Conservation (phyloP, 495 filamentous ascomycete species). For the Penicillium cosmopolitanum region DNA sequence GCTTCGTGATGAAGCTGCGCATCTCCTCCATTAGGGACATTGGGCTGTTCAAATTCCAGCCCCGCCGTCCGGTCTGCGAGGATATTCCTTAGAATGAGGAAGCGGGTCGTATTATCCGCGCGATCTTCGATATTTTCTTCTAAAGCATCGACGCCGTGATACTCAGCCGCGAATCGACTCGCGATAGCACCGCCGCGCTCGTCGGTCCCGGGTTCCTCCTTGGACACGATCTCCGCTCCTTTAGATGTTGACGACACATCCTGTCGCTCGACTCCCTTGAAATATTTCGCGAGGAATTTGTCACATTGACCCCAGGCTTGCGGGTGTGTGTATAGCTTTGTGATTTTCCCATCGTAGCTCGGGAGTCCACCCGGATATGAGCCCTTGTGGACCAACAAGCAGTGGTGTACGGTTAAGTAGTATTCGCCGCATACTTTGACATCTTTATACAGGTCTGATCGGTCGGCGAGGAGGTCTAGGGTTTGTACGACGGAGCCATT, state of each 20-base stretch:
- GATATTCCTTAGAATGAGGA: constrained; percentile 71
- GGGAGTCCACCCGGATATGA: constrained; percentile 32
- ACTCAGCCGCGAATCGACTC: constrained; percentile 68
- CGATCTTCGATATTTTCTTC: constrained; percentile 80
- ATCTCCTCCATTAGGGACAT: constrained; percentile 10
- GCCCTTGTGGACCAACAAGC: constrained; percentile 62
- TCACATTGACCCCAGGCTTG: constrained; percentile 94
- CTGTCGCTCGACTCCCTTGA: constrained; percentile 72
- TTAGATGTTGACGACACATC: constrained; percentile 87
- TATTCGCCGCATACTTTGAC: constrained; percentile 77
- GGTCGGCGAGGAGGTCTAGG: constrained; percentile 84
- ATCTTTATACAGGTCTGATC: constrained; percentile 58
- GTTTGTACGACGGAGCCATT: constrained; percentile 90
- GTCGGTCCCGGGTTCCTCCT: constrained; percentile 48
- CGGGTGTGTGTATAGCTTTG: constrained; percentile 81
- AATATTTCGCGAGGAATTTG: constrained; percentile 65
- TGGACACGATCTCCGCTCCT: constrained; percentile 74
- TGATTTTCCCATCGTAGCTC: constrained; percentile 39
- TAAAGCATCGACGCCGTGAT: constrained; percentile 68
- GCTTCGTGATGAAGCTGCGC: neutral
- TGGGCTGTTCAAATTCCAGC: constrained; percentile 23
- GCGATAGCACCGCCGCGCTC: constrained; percentile 77
- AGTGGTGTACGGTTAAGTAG: constrained; percentile 86
- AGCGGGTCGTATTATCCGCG: constrained; percentile 83
- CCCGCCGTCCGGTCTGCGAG: constrained; percentile 28